Conservation (phyloP, 2,329 filamentous ascomycete species). For the Cercospora sp. region DNA sequence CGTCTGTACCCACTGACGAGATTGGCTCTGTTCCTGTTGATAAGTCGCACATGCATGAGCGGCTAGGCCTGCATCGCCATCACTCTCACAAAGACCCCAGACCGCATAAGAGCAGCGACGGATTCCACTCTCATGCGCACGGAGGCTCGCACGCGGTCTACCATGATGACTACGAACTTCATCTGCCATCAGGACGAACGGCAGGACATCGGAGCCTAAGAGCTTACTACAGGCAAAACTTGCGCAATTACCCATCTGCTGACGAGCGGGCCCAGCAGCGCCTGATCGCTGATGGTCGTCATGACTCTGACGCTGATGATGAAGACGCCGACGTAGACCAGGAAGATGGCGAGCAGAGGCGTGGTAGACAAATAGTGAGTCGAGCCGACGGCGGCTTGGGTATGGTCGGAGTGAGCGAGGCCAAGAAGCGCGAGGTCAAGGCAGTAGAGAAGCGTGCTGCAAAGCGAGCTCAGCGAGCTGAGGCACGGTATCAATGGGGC, state of each 20-base stretch:
- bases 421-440: slow-evolving; percentile 68
- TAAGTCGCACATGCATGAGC: slow-evolving; percentile 69
- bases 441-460: slow-evolving; percentile 69
- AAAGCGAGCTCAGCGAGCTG: slow-evolving; percentile 59
- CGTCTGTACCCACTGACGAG: slow-evolving; percentile 82
- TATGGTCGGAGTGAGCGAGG: slow-evolving; percentile 74
- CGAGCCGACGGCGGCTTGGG: slow-evolving; percentile 73
- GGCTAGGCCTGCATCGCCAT: slow-evolving; percentile 71
- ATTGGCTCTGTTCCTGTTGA: slow-evolving; percentile 78
- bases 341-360: slow-evolving; percentile 30
- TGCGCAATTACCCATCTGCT: slow-evolving; percentile 76
- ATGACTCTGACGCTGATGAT: slow-evolving; percentile 51
- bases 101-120: slow-evolving; percentile 71
- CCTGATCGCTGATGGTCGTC: slow-evolving; percentile 55
- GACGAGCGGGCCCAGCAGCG: slow-evolving; percentile 72
- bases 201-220: slow-evolving; percentile 87
- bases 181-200: slow-evolving; percentile 84
- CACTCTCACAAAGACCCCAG: slow-evolving; percentile 70
- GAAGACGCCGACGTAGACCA: slow-evolving; percentile 41
- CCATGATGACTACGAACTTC: slow-evolving; percentile 89
- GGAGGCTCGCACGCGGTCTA: slow-evolving; percentile 73
- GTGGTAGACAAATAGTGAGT: slow-evolving; percentile 52
- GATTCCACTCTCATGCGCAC: slow-evolving; percentile 81
- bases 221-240: slow-evolving; percentile 89
- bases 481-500: slow-evolving; percentile 62